Percentiles rank a stretch among this genome's conserved stretches.
Evolutionary conservation across 495 filamentous ascomycete genomes (phyloP).

Genomic region (Tuber microsphaerosporum): DNA sequence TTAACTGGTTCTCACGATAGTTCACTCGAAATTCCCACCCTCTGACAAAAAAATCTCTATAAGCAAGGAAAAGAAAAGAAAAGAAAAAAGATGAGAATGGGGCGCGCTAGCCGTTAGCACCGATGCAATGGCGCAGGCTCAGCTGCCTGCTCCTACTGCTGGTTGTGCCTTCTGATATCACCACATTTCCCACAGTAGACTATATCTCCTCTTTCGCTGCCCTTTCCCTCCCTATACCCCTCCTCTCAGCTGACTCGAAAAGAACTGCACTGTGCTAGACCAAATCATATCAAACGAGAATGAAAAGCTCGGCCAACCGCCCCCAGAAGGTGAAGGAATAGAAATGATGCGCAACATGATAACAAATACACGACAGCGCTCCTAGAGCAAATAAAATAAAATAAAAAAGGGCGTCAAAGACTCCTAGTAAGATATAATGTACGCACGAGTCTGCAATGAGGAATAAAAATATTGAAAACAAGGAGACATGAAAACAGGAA

Average conservation of each 20-base stretch:
- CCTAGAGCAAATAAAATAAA: neutral
- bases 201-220: neutral
- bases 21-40: neutral
- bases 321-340: neutral
- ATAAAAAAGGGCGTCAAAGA: neutral
- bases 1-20: neutral
- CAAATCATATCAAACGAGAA: neutral
- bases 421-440: neutral
- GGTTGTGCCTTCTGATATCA: slow-evolving; percentile 4
- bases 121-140: slow-evolving; percentile 2
- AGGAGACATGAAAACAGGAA: slow-evolving; percentile 28
- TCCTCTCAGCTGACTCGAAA: neutral
- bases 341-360: neutral
- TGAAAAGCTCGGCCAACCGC: neutral
- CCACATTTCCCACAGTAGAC: neutral
- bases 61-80: neutral
- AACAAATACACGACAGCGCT: no score
- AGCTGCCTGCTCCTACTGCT: neutral
- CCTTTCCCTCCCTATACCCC: neutral
- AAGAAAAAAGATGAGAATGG: neutral
- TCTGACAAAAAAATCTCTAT: neutral
- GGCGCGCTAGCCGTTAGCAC: slow-evolving; percentile 3
- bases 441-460: slow-evolving; percentile 6
- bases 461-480: slow-evolving; percentile 16
- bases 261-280: neutral